Evolutionary conservation across 1,139 yeast genomes (phyloP), one percentile per base, ranked within the genome.

Genomic region (Suhomyces coccinellae): DNA sequence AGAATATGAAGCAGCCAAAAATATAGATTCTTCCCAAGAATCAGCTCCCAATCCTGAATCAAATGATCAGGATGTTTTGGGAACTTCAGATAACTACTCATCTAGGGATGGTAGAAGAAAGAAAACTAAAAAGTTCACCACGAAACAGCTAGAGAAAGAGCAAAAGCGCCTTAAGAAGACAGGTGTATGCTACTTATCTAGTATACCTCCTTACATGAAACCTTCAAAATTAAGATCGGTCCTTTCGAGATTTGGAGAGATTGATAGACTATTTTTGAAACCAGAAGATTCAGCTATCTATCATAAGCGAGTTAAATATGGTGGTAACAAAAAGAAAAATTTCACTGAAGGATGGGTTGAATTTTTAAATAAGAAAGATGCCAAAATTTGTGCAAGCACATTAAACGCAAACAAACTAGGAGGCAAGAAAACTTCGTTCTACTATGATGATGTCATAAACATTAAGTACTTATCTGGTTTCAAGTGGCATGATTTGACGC

Each of bases 341-440:
- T 95, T 80, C 61, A 87, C 87, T 14, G 99, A 95, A 71, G 99
- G 99, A 7, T 93, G 99, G 99, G 95, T 88, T 7, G 99, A 93
- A 66, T 95, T 88, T 66, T 70, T 77, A 14, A 80, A 82, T 58
- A 93, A 93, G 62, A 79, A 78, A 55, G 87, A 90, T 57, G 99
- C 99, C 1, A 93, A 93, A 63, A 65, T 89, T 27, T 91, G 96
- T 51, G 96, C 95, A 5, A 73, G 75, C 7, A 86, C 97, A 0
- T 69, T 95, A 56, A 95, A 93, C 61, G 97, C 96, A 10, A 87
- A 88, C 58, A 87, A 77, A 14, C 70, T 93, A 34, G 99, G 99
- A 27, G 99, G 99, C 27, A 89, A 85, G 58, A 93, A 93, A 66
- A 85, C 95, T 2, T 81, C 85, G n/a, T 91, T 87, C 61, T 93